These are phyloP conservation scores for Thelephora ganbajun DNA, from an alignment of 768 basidiomycete species.

Conservation along the genomic window DNA sequence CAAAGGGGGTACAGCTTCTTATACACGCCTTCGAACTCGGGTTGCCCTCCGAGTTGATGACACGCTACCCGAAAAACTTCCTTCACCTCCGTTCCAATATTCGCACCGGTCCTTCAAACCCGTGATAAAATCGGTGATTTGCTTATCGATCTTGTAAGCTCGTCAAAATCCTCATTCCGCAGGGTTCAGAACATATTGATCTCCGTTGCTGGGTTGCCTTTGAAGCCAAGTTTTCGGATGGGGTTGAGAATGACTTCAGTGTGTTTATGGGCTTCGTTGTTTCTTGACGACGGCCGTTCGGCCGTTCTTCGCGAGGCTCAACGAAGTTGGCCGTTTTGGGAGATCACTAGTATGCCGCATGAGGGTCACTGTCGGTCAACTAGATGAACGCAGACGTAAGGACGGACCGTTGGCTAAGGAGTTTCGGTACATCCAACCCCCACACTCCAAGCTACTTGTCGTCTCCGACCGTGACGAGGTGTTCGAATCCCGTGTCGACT, in stretches of 20 bases:
- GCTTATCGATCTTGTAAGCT: no score
- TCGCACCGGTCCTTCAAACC: no score
- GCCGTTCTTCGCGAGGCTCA: conserved; percentile 47
- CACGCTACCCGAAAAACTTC: conserved; percentile 86
- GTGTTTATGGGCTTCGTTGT: no score
- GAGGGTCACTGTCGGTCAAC: not conserved
- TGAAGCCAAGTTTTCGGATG: no score
- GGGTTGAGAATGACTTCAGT: no score
- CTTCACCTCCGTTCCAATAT: conserved; percentile 40
- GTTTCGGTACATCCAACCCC: conserved; percentile 39
- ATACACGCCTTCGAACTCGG: conserved; percentile 54
- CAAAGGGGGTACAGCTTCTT: conserved; percentile 58
- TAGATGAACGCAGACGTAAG: not conserved
- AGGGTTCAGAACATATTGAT: conserved; percentile 84
- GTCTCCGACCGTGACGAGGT: conserved; percentile 56
- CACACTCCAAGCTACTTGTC: conserved; percentile 76
- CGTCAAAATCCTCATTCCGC: conserved; percentile 61
- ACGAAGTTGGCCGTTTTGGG: conserved; percentile 66
- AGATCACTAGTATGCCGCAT: conserved; percentile 40
- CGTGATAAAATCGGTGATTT: no score
- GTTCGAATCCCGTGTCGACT: conserved; percentile 26
- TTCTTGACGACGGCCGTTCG: conserved; percentile 60
- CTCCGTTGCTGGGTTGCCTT: conserved; percentile 54
- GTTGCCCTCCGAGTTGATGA: no score
- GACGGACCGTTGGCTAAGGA: conserved; percentile 49